Evolutionary conservation across 1,284 basidiomycete species (phyloP).

Genomic region (Ceratobasidium sp.): DNA sequence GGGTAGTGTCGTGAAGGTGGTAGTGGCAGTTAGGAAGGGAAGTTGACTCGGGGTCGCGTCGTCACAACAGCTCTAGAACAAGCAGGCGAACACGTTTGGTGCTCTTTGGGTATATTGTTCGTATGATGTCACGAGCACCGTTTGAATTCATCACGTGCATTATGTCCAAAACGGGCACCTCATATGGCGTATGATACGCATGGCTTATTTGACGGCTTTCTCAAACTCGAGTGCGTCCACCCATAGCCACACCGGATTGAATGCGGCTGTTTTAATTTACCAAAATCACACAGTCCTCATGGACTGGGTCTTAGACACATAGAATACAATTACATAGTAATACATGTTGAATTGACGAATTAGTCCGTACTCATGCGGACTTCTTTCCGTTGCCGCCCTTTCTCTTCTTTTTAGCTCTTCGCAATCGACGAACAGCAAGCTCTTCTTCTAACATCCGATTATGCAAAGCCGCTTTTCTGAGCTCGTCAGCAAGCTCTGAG

Average conservation of each 20-base stretch:
- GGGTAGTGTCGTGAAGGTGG: constrained; percentile 42
- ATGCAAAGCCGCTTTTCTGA: constrained; percentile 1
- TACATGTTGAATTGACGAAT: neutral
- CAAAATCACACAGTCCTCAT: too few species aligned
- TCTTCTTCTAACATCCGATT: constrained; percentile 10
- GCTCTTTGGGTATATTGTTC: neutral
- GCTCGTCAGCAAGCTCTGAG: neutral
- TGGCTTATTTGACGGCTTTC: too few species aligned
- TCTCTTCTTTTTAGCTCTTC: constrained; percentile 25
- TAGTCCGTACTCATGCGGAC: neutral
- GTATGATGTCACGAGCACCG: neutral
- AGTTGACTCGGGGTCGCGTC: neutral
- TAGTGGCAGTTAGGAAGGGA: neutral
- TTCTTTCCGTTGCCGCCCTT: neutral
- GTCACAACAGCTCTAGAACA: constrained; percentile 10
- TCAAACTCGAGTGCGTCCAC: too few species aligned
- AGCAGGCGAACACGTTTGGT: neutral
- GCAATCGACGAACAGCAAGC: neutral
- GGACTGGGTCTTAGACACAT: too few species aligned
- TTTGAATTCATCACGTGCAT: neutral
- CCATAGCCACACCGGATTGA: too few species aligned
- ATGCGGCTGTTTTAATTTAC: too few species aligned
- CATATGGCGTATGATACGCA: too few species aligned
- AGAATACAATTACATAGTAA: constrained; percentile 31
- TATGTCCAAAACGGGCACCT: too few species aligned